Base-by-base conservation (phyloP, 73 alveolate species). In the Paramecium octaurelia region DNA sequence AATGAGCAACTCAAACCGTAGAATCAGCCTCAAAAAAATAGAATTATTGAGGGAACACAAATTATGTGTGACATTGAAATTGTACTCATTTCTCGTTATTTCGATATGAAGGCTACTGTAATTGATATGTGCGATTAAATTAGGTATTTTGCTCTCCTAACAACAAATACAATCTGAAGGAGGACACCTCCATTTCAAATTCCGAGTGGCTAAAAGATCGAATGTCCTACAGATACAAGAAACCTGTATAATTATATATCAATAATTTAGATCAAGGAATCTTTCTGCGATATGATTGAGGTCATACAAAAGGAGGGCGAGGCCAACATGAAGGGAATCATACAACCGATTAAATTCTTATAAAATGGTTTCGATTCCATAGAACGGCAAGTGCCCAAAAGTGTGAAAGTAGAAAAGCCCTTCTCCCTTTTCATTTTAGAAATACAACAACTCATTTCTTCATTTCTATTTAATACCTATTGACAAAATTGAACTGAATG, bases 141-240 rank as follows among this genome's bases (percentile, higher is more conserved):
- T 76, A 76, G 69, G 89, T 76, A 1, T 76, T 76, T 42, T 76
- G 89, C 42, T 58, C 89, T 11, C 89, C 89, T 20, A 76, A 76
- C 46, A 76, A 23, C 6, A 76, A 76, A 38, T 76, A 76, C 21
- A 40, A 18, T 40, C 38, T 76, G 21, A 38, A 38, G 18, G 64
- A 76, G 0, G 89, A 76, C 38, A 36, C 42, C 5, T 18, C 58
- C 9, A 18, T 76, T 16, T 20, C 71, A 7, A 76, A 76, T 43
- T 20, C 70, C 5, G 89, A 76, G 14, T 76, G 89, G 89, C 8
- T 76, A 0, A 76, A 76, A 43, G 89, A 76, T 29, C 38, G 89
- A 43, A 38, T 76, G 64, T 31, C 29, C 7, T 40, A 38, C 46
- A 76, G 89, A 43, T 76, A 76, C 69, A 76, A 76, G 46, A 76